Base-by-base conservation (phyloP, 1,139 yeast genomes). In the Kodamaea fungicola region DNA sequence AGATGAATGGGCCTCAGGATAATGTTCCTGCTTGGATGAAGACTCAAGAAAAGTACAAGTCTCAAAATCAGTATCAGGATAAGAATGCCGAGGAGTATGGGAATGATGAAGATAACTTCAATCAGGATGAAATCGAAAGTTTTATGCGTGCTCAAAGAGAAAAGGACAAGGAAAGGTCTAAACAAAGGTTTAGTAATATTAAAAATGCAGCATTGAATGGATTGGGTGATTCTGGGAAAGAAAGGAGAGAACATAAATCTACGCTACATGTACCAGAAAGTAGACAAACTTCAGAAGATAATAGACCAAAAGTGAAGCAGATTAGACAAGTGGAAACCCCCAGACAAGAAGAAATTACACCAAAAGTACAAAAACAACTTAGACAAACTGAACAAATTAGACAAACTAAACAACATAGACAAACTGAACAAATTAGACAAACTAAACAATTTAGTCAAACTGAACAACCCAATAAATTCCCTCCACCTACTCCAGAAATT, bases 1-100 rank as follows among this genome's bases (percentile, higher is more conserved):
- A 36, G n/a, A 80, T 40, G 77, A 76, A 50, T 76, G 31, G 28
- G 6, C 30, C 33, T 7, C 16, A 28, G 8, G 27, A 19, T 9
- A 8, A 12, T 12, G 62, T 74, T 42, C 96, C 96, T 0, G 80
- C 83, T 3, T 87, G 96, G 96, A 83, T 87, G 92, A 71, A 68
- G 41, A 73, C 76, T 44, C 81, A 75, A 51, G 70, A 61, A 32
- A 67, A 54, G 50, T 74, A 77, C 53, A 76, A 71, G 41, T 53
- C 54, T n/a, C 62, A 61, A 2, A 69, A 55, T 3, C 51, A 54
- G 7, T 51, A 43, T 32, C 65, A 59, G 19, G 74, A 70, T 23
- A 36, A 42, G 35, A 42, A 35, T 8, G 24, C 12, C 5, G 33
- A 31, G 7, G 43, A 48, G 35, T 66, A 67, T 45, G 80, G 74